Evolutionary conservation across 257 asterid genomes (phyloP).

Genomic region (Haberlea rhodopensis): DNA sequence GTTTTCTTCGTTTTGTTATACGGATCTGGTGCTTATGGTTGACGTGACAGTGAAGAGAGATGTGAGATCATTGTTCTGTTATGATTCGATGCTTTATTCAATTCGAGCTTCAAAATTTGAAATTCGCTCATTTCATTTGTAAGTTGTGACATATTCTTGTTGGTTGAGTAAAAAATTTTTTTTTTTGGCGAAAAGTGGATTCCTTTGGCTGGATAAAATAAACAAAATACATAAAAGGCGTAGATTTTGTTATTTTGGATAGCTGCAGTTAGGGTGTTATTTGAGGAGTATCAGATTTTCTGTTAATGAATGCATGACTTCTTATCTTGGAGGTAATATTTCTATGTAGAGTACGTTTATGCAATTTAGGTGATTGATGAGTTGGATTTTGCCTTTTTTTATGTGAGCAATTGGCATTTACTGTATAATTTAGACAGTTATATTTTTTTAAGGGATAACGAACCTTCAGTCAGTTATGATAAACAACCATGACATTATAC

Average conservation of each 20-base stretch:
- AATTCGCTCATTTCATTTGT: not conserved
- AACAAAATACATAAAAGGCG: no score
- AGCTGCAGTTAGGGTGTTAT: conserved; percentile 21
- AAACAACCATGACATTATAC: not conserved
- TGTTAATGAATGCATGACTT: not conserved
- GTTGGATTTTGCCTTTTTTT: conserved; percentile 12
- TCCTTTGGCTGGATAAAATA: not conserved
- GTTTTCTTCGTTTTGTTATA: not conserved
- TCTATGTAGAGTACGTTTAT: not conserved
- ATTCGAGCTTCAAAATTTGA: not conserved
- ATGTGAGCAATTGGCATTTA: conserved; percentile 18
- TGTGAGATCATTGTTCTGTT: not conserved
- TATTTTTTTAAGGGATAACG: no score
- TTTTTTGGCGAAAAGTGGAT: not conserved
- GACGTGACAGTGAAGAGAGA: not conserved
- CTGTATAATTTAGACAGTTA: not conserved
- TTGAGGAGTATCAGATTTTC: conserved; percentile 3
- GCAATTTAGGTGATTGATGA: conserved; percentile 5
- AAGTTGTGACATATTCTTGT: no score
- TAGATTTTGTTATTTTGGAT: not conserved
- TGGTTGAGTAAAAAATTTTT: no score
- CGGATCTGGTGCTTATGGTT: conserved; percentile 37
- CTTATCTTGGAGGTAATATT: not conserved
- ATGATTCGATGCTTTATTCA: not conserved
- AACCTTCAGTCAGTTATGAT: not conserved